These are phyloP conservation scores for Hansenula lynferdii DNA, from an alignment of 1,139 yeast species.

Conservation along the genomic window DNA sequence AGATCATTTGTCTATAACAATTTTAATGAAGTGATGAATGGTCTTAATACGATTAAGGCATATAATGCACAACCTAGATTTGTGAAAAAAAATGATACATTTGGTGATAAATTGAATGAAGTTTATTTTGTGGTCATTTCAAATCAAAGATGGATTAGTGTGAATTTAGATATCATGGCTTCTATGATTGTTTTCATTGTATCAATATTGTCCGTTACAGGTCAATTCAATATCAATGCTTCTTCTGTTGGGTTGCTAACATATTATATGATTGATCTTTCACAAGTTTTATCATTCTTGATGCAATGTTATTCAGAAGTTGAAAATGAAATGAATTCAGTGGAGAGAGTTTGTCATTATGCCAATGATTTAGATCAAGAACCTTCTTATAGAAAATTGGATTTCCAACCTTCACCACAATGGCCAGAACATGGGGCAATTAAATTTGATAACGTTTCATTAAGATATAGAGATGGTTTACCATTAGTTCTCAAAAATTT, in stretches of 20 bases:
- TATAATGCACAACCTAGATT: constrained; percentile 51
- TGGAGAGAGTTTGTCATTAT: constrained; percentile 65
- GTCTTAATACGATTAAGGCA: constrained; percentile 69
- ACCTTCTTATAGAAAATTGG: no score
- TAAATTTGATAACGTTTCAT: no score
- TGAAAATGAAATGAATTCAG: constrained; percentile 74
- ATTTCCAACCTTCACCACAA: no score
- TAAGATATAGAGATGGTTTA: no score
- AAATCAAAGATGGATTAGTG: constrained; percentile 75
- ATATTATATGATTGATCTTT: constrained; percentile 53
- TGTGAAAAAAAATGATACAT: constrained; percentile 39
- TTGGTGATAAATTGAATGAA: constrained; percentile 63
- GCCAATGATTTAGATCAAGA: constrained; percentile 60
- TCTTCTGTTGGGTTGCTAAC: constrained; percentile 72
- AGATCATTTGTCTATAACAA: constrained; percentile 76
- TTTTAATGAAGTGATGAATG: constrained; percentile 70
- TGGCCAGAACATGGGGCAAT: no score
- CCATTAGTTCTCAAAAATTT: no score
- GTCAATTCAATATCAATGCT: constrained; percentile 59
- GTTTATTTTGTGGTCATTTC: constrained; percentile 64
- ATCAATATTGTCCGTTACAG: constrained; percentile 58
- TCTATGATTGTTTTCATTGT: constrained; percentile 39
- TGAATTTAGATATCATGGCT: constrained; percentile 56
- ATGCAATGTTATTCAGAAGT: constrained; percentile 52
- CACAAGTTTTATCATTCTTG: constrained; percentile 45